Conservation (phyloP, 192 early-diverging fungal species). For the Coemansia sp. region DNA sequence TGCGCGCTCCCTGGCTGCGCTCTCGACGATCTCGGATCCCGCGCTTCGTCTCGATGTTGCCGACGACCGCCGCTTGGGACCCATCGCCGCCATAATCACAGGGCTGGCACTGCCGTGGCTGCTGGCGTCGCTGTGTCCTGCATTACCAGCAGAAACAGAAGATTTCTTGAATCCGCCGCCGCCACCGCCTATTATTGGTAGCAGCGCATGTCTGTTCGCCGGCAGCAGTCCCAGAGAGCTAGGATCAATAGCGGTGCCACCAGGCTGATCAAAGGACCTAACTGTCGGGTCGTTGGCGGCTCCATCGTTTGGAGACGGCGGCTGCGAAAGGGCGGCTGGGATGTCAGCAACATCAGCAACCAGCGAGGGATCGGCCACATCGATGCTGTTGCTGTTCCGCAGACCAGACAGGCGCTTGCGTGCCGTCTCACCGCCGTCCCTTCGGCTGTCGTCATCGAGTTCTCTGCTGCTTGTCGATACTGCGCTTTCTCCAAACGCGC, state of each 20-base stretch:
- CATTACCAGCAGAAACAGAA: neutral
- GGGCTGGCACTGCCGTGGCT: conserved; percentile 1
- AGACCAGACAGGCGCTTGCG: neutral
- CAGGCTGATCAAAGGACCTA: neutral
- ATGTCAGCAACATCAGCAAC: conserved; percentile 46
- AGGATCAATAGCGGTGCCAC: neutral
- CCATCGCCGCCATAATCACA: neutral
- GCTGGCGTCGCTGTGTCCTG: neutral
- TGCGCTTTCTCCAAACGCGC: neutral
- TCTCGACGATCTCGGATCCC: conserved; percentile 13
- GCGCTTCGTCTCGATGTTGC: conserved; percentile 26
- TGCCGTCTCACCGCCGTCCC: neutral
- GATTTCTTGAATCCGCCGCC: neutral
- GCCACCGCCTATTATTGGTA: neutral
- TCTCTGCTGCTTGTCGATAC: neutral
- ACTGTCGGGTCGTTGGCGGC: neutral
- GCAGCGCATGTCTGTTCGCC: neutral
- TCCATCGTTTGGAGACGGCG: conserved; percentile 9
- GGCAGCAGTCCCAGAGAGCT: neutral
- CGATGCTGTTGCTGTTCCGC: conserved; percentile 1
- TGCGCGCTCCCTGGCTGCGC: conserved; percentile 17
- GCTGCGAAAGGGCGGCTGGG: conserved; percentile 21
- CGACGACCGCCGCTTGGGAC: conserved; percentile 15
- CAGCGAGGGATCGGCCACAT: conserved; percentile 32
- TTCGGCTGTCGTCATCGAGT: neutral